phyloP scores from a whole-genome alignment of 345 rosid species.

The Brassica juncea region DNA sequence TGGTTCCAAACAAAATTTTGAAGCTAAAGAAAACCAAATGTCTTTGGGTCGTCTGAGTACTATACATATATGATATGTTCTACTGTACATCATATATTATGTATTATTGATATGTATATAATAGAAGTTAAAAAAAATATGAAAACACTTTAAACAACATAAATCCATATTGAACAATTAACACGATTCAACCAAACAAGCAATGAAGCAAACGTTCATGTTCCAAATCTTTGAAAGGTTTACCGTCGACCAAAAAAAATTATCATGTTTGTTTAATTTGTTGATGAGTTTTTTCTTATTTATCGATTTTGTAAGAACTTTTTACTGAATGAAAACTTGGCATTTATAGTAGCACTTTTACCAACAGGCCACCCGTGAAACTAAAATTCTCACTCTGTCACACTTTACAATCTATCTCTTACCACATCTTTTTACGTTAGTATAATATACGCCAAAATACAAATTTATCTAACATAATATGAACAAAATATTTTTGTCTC shows the following conservation, averaged over 20 bases:
- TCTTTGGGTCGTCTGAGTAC: neutral
- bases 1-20: neutral
- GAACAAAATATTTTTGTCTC: neutral
- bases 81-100: neutral
- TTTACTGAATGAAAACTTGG: conserved; percentile 20
- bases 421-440: conserved; percentile 1
- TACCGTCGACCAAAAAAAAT: neutral
- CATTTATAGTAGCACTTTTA: conserved; percentile 21
- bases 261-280: neutral
- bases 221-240: neutral
- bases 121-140: neutral
- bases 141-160: neutral
- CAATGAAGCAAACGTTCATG: neutral
- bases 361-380: conserved; percentile 38
- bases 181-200: neutral
- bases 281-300: too few relatives aligned
- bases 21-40: neutral
- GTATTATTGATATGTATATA: neutral
- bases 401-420: neutral
- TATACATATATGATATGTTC: neutral
- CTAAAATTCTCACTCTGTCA: conserved; percentile 23
- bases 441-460: neutral
- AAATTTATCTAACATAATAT: neutral
- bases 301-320: neutral
- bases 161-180: neutral